Evolutionary conservation across 371 early-diverging fungal genomes (phyloP), one percentile per base, ranked within the genome.

Genomic region (Mortierella sp.): DNA sequence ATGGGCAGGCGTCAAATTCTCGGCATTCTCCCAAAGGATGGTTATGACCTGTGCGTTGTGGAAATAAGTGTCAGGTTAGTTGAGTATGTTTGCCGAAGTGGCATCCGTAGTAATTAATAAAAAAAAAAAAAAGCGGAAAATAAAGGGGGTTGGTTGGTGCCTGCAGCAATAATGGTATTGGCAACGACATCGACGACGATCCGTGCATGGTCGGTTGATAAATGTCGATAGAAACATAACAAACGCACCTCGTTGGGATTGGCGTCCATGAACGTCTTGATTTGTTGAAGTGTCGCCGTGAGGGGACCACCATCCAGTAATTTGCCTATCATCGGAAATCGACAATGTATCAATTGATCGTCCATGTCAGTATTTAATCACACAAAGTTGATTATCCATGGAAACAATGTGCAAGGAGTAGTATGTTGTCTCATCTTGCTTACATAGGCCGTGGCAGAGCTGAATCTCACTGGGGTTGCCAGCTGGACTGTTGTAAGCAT

Each of bases 401-500:
- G 48, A 45, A 45, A 34, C 14, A 55, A 7, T 1, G 11, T 28
- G 28, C 6, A 28, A 28, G 5, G 4, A 26, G 28, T 13, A 9
- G 4, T 7, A n/a, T 3, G 11, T 21, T n/a, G 55, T 55, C 26
- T 78, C 8, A 38, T 38, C 42, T 38, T 38, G 11, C 72, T 45
- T 74, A 85, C 96, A 95, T 8, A 87, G 65, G 0, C 90, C 88
- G 79, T 96, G 96, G 79, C 96, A 96, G 45, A 96, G 90, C 71
- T 92, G 84, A 58, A 96, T 93, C 45, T 83, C 88, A 5, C 73
- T 81, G 14, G 79, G 2, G 19, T 81, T 74, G 68, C 79, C 80
- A 0, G 82, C 70, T 1, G 87, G 71, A 19, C 82, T 58, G 10
- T 88, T 73, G 31, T 92, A 88, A 50, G 91, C 92, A 58, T 95